Conservation (phyloP, 2,329 filamentous ascomycete species). For the Fusarium sp. region DNA sequence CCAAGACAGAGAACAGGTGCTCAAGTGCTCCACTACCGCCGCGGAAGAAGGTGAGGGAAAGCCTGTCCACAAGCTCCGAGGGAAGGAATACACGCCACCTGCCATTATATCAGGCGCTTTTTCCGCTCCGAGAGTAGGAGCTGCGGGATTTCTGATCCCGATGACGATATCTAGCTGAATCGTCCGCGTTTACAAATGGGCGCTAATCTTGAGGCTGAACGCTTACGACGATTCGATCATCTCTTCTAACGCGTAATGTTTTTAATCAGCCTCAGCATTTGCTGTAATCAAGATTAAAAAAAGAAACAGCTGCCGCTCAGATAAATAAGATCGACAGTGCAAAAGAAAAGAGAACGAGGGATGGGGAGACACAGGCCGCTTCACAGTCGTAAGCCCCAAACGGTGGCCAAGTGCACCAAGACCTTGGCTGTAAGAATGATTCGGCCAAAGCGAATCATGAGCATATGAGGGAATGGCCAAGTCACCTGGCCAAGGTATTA, state of each 20-base stretch:
- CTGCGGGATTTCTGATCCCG: slow-evolving; percentile 3
- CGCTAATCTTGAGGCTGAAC: not conserved
- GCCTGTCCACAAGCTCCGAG: not conserved
- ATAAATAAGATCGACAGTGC: not conserved
- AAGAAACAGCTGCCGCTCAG: not conserved
- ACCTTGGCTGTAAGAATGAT: slow-evolving; percentile 17
- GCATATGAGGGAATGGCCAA: not conserved
- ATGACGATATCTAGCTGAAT: not conserved
- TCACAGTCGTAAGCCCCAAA: slow-evolving; percentile 1
- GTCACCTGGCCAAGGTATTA: slow-evolving; percentile 1
- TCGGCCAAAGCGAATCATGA: not conserved
- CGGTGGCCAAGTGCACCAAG: slow-evolving; percentile 24
- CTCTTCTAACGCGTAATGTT: not conserved
- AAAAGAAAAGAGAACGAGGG: not conserved
- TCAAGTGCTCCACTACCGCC: not conserved
- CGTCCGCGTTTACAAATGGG: not conserved
- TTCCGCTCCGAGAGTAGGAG: not conserved
- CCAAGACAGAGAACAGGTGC: slow-evolving; percentile 5
- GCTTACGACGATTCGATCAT: not conserved
- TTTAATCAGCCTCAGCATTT: not conserved
- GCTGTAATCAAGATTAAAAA: not conserved
- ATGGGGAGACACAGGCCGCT: not conserved
- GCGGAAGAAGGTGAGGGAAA: not conserved
- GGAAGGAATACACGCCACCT: not conserved
- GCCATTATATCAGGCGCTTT: not conserved